Evolutionary conservation across 179 eudicot species (phyloP).

Genomic region (Nepenthes alata): DNA sequence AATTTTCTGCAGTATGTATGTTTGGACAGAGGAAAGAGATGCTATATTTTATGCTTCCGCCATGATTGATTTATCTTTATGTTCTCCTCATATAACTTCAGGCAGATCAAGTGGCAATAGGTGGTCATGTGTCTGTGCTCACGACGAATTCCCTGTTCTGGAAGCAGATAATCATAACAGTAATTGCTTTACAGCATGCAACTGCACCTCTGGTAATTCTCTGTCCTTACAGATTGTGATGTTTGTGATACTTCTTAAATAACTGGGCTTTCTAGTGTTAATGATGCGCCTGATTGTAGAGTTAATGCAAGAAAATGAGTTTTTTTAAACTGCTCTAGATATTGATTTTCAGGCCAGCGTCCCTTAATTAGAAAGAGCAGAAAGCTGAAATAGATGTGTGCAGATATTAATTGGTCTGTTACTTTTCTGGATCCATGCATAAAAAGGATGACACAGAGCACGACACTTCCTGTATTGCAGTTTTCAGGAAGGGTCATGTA

Average conservation of each 20-base stretch:
- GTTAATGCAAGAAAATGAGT: neutral
- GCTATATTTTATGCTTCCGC: neutral
- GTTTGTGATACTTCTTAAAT: neutral
- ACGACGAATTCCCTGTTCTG: slow-evolving; percentile 41
- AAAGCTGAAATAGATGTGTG: too few relatives aligned
- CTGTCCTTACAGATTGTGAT: neutral
- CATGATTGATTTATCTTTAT: neutral
- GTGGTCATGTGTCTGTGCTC: slow-evolving; percentile 58
- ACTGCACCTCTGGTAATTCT: slow-evolving; percentile 63
- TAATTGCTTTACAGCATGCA: slow-evolving; percentile 66
- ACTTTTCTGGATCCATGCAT: too few relatives aligned
- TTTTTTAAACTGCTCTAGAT: neutral
- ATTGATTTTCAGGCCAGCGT: too few relatives aligned
- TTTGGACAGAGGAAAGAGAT: neutral
- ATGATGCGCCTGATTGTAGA: too few relatives aligned
- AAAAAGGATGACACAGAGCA: too few relatives aligned
- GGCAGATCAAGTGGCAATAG: slow-evolving; percentile 25
- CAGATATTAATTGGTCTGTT: too few relatives aligned
- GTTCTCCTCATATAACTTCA: slow-evolving; percentile 10
- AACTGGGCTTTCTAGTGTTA: too few relatives aligned
- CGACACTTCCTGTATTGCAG: too few relatives aligned
- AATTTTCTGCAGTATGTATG: neutral
- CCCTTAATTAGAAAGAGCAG: too few relatives aligned
- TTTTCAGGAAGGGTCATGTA: too few relatives aligned
- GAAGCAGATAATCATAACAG: slow-evolving; percentile 22